Evolutionary conservation across 352 stramenopile genomes (phyloP), one percentile per base, ranked within the genome.

Genomic region (Halophytophthora polymorphica): DNA sequence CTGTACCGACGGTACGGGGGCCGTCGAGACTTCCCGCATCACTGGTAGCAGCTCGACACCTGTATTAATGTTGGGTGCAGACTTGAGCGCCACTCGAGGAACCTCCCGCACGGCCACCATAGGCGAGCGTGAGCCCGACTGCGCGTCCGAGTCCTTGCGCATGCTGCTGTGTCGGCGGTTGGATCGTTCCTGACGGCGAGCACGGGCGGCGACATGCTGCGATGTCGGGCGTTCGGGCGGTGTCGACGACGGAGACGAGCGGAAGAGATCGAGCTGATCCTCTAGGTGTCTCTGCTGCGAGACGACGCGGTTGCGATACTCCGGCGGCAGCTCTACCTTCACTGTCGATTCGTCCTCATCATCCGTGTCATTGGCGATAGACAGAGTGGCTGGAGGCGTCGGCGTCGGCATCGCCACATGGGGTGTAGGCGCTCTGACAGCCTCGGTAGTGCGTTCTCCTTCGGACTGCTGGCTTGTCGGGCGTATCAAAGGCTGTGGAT

Each of bases 261-360:
- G 61, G 41, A 73, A 70, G 6, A 73, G 21, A 18, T 59, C 61
- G 11, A 68, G 48, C 1, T 53, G 51, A 10, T 73, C 65, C 7
- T 58, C 45, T 19, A 63, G 45, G 37, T 61, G 37, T 22, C 66
- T 65, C 18, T 71, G 65, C 6, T 73, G 61, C 7, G 61, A 56
- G 3, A 57, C 57, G 29, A 69, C 47, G 17, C 61, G 61, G 5
- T 56, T 55, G 10, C 54, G 64, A 34, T 70, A 73, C 19, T 55
- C 45, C 1, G 47, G 29, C 13, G 65, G 53, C 15, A 68, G 35
- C 18, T 61, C 56, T 33, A 56, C 52, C 29, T 14, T 31, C 6
- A 18, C 1, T 0, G 37, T 15, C 8, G 25, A 31, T 46, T 62
- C 56, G 42, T 55, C 17, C 11, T 56, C 35, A 1, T 41, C 39